phyloP scores from a whole-genome alignment of 2,329 filamentous ascomycete species.

The Chrysoporthe puriensis region DNA sequence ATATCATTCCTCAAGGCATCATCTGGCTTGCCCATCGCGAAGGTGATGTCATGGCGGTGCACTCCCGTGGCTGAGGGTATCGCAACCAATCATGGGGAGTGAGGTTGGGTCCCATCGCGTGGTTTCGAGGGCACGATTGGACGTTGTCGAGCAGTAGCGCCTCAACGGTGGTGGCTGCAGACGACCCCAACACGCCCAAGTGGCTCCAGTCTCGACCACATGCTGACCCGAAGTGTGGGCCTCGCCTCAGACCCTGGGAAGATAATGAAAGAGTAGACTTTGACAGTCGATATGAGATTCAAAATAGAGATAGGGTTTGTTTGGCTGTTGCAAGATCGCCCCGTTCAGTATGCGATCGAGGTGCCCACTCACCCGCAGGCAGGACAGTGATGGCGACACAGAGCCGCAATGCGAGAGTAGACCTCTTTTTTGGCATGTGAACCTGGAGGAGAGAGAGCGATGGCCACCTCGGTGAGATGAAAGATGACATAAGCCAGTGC shows the following conservation, averaged over 20 bases:
- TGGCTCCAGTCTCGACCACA: not conserved
- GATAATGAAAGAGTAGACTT: not conserved
- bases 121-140: constrained; percentile 14
- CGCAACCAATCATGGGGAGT: constrained; percentile 9
- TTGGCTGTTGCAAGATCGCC: not conserved
- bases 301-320: not conserved
- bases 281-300: not conserved
- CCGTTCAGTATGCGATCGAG: not conserved
- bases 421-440: not conserved
- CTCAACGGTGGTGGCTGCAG: constrained; percentile 15
- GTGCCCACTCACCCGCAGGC: no score
- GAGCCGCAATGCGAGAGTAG: not conserved
- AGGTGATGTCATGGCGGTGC: constrained; percentile 28
- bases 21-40: not conserved
- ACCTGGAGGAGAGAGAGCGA: not conserved
- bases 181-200: constrained; percentile 1
- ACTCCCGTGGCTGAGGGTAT: constrained; percentile 12
- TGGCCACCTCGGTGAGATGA: not conserved
- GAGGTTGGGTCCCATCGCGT: constrained; percentile 3
- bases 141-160: constrained; percentile 14
- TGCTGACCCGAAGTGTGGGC: not conserved
- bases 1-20: not conserved
- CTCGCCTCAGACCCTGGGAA: not conserved
- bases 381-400: no score
- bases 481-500: not conserved